phyloP scores from a whole-genome alignment of 2,329 filamentous ascomycete species.

The Beauveria rudraprayagi region DNA sequence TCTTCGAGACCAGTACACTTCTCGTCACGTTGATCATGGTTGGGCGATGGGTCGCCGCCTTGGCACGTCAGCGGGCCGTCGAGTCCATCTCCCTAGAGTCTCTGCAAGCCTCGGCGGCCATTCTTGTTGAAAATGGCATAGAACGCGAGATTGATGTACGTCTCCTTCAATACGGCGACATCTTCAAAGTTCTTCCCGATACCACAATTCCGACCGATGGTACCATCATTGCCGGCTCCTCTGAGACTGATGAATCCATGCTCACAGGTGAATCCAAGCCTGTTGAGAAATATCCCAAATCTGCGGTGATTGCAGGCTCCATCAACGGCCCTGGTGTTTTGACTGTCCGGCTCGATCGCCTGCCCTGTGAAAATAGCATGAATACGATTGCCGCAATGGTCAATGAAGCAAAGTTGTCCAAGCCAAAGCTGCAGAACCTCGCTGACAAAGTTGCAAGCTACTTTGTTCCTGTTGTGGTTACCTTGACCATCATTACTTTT shows the following conservation, averaged over 20 bases:
- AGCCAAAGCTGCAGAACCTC: slow-evolving; percentile 59
- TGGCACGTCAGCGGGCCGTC: slow-evolving; percentile 46
- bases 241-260: slow-evolving; percentile 70
- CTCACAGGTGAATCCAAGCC: slow-evolving; percentile 63
- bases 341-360: slow-evolving; percentile 47
- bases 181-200: slow-evolving; percentile 56
- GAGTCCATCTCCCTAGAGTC: slow-evolving; percentile 47
- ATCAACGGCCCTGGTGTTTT: slow-evolving; percentile 58
- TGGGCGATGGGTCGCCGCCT: slow-evolving; percentile 42
- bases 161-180: slow-evolving; percentile 64
- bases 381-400: slow-evolving; percentile 61
- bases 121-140: slow-evolving; percentile 35
- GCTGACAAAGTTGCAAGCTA: slow-evolving; percentile 60
- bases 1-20: slow-evolving; percentile 55
- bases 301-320: slow-evolving; percentile 57
- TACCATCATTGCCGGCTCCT: slow-evolving; percentile 50
- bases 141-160: slow-evolving; percentile 50
- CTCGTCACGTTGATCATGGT: slow-evolving; percentile 53
- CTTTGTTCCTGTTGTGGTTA: slow-evolving; percentile 60
- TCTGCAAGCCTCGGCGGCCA: slow-evolving; percentile 49
- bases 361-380: slow-evolving; percentile 66
- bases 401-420: slow-evolving; percentile 59
- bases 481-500: slow-evolving; percentile 52
- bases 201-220: slow-evolving; percentile 60
- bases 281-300: slow-evolving; percentile 47